Evolutionary conservation across 345 rosid genomes (phyloP), one percentile per base, ranked within the genome.

Genomic region (Brassica incana): DNA sequence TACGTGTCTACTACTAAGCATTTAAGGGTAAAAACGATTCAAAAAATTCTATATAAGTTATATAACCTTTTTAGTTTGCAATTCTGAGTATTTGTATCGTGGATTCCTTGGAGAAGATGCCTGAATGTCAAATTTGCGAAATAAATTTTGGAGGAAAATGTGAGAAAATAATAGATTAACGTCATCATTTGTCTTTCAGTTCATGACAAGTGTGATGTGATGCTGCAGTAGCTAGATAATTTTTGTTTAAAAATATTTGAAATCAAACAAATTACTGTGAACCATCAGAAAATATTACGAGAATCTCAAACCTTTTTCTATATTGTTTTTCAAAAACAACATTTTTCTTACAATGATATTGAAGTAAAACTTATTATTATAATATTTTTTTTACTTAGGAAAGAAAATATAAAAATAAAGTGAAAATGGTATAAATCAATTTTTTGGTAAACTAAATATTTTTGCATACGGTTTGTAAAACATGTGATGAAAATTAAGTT

Each of bases 1-100:
- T 20, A 20, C 25, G 25, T 23, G 25, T 23, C 25, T 23, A 3
- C 45, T 54, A 76, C 8, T 56, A 73, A 73, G 69, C 70, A 62
- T 48, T 32, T 48, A 43, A 67, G 74, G 60, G 50, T 67, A 73
- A 68, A 18, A 63, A 50, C 67, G 9, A 40, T 14, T 50, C 18
- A 50, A 50, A n/a, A 50, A 14, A 0, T 12, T 48, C 16, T n/a
- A 48, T 50, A 50, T 50, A 50, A 50, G 16, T 50, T 50, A 12
- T 12, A 12, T 48, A 48, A 45, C 52, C 54, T 48, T 48, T 48
- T 12, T 48, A 45, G 52, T 48, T 48, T 43, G 48, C 12, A 9
- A 2, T 43, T 43, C 3, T 43, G 14, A 43, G 50, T 43, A 43
- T 43, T 43, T 48, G 54, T 48, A 48, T 48, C 4, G 15, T 14